Evolutionary conservation across 1,284 basidiomycete genomes (phyloP), one percentile per base, ranked within the genome.

Genomic region (Ustilago lituana): DNA sequence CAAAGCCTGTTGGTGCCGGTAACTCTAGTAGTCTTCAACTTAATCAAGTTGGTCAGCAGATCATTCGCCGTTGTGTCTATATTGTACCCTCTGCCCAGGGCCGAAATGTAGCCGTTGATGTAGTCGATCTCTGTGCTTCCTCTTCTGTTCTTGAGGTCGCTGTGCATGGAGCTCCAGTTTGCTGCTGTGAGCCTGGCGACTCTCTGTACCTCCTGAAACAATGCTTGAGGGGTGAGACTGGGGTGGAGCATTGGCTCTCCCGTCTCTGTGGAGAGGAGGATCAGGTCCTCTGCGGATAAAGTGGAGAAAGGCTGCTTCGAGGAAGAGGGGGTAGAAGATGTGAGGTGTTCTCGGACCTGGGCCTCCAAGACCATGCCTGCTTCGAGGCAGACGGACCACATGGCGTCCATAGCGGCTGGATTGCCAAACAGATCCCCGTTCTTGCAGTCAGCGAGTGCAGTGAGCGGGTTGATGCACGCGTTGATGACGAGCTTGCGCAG

Each of bases 401-500:
- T 74, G 31, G 74, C 69, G 23, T 75, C 66, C 48, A 59, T 56
- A 0, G 82, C 78, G 12, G 74, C 46, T 26, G 58, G 57, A 14
- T 74, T 73, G 19, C 76, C 78, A 50, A 78, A 75, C n/a, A 84
- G 81, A 1, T 89, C 87, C 17, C 93, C 93, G 76, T 96, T 97
- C 52, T 87, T 86, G 74, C 93, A 91, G 40, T 88, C 87, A 60
- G 93, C 84, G 15, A 97, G 82, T 0, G 92, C 91, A 0, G 93
- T 93, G 65, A 98, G 85, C 0, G 94, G 89, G 79, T 97, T 95
- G 83, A 98, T 88, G 76, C 89, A 87, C 12, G 89, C 86, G 81
- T 96, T 94, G 68, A 92, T 87, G 29, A 90, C 91, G 49, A 97
- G 85, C 83, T 95, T 96, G 66, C 88, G 88, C 27, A 91, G 87